A percentile compares a stretch with the other conserved stretches of the same genome.
Conservation (phyloP, 148 eudicot genomes). For the Tetragonia tetragonoides region DNA sequence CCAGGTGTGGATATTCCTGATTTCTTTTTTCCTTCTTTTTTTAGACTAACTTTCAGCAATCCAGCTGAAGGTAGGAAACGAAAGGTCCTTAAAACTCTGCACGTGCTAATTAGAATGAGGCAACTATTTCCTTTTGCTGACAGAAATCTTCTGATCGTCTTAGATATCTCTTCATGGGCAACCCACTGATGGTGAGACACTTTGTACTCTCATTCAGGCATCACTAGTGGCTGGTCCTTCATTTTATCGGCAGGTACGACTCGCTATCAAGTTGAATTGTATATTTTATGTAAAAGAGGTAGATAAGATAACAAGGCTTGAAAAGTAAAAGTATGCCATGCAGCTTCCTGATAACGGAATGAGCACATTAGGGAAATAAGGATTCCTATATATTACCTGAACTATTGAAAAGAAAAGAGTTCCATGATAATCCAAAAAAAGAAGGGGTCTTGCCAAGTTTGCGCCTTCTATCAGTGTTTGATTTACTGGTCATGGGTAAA, state of each 20-base stretch:
- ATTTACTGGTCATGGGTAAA: background rate
- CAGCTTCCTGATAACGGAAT: background rate
- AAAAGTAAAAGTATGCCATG: background rate
- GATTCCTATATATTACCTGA: too few relatives aligned
- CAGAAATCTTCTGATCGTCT: background rate
- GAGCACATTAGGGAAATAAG: background rate
- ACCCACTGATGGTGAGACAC: slow-evolving; percentile 51
- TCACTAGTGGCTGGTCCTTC: slow-evolving; percentile 67
- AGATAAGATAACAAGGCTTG: background rate
- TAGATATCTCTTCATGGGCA: slow-evolving; percentile 48
- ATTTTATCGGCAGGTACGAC: slow-evolving; percentile 49
- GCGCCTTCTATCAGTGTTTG: background rate
- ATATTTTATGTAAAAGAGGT: background rate
- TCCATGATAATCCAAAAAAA: background rate
- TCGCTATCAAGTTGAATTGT: background rate
- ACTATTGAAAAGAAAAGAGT: background rate
- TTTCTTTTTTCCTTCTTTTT: background rate
- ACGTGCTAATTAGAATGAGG: background rate
- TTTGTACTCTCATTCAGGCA: slow-evolving; percentile 68
- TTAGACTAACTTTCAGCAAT: background rate
- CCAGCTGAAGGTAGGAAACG: background rate
- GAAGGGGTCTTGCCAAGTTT: background rate
- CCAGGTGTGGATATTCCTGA: slow-evolving; percentile 41
- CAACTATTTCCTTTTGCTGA: slow-evolving; percentile 6
- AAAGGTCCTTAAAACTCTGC: background rate